A percentile compares a stretch with the other conserved stretches of the same genome.
Conservation (phyloP, 495 filamentous ascomycete genomes). For the Penicillium argentinense region DNA sequence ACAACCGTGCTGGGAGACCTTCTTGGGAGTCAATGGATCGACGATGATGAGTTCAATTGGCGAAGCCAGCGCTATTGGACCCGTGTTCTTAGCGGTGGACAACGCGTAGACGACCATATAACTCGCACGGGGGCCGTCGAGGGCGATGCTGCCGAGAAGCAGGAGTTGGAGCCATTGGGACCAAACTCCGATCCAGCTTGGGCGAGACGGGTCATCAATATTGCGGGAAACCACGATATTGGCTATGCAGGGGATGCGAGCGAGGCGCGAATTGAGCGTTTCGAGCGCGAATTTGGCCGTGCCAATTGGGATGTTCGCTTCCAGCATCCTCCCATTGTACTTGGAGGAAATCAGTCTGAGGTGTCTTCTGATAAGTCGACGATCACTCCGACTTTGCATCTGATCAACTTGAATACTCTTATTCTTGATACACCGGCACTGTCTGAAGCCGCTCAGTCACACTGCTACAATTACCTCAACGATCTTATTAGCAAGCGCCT, state of each 20-base stretch:
- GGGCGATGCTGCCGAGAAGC: constrained; percentile 34
- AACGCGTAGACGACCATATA: constrained; percentile 65
- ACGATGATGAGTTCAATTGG: constrained; percentile 74
- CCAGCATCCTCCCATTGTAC: constrained; percentile 39
- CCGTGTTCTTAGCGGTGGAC: constrained; percentile 69
- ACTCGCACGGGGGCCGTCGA: constrained; percentile 30
- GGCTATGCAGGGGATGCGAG: constrained; percentile 92
- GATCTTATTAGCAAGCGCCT: constrained; percentile 61
- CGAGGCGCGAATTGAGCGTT: constrained; percentile 66
- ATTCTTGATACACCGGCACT: constrained; percentile 83
- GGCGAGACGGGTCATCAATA: constrained; percentile 76
- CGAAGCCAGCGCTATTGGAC: constrained; percentile 78
- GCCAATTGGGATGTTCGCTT: constrained; percentile 86
- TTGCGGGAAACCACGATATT: constrained; percentile 93
- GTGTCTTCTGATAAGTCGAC: constrained; percentile 19
- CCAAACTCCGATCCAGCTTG: constrained; percentile 57
- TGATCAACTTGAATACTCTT: constrained; percentile 87
- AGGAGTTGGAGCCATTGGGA: constrained; percentile 47
- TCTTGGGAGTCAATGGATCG: constrained; percentile 95
- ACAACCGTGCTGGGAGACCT: constrained; percentile 87
- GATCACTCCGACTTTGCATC: constrained; percentile 56
- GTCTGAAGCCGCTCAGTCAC: constrained; percentile 60
- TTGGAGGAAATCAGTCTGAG: constrained; percentile 16
- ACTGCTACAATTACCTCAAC: constrained; percentile 78
- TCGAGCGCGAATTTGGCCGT: constrained; percentile 79